These are phyloP conservation scores for Aspergillus leporis DNA, from an alignment of 495 filamentous ascomycete genomes.

Conservation along the genomic window DNA sequence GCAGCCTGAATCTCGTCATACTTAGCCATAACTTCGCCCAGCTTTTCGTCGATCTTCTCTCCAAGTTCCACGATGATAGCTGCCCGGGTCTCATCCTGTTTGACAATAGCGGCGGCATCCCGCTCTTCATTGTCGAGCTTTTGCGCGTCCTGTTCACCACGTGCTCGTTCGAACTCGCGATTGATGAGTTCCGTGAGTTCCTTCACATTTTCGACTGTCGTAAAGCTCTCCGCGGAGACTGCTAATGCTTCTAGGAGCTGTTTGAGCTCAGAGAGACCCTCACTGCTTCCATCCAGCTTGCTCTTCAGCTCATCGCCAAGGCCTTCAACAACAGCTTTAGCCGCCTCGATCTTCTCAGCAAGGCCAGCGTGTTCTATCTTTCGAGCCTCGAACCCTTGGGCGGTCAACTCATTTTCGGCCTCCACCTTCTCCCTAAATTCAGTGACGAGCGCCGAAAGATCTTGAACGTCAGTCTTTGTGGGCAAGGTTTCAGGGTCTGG, in stretches of 20 bases:
- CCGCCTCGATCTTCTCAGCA: conserved; percentile 58
- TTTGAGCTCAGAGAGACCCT: conserved; percentile 55
- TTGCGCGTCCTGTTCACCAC: conserved; percentile 63
- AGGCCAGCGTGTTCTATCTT: conserved; percentile 62
- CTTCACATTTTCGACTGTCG: conserved; percentile 66
- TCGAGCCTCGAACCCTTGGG: conserved; percentile 77
- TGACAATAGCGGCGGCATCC: conserved; percentile 67
- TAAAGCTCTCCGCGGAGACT: conserved; percentile 59
- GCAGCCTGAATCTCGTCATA: conserved; percentile 77
- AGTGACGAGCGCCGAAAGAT: conserved; percentile 65
- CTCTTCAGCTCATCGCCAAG: conserved; percentile 67
- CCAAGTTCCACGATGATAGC: conserved; percentile 57
- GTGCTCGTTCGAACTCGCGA: conserved; percentile 76
- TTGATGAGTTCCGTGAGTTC: conserved; percentile 79
- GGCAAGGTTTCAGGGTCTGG: conserved; percentile 65
- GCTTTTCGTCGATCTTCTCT: conserved; percentile 75
- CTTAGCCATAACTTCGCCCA: conserved; percentile 73
- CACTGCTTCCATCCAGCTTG: conserved; percentile 58
- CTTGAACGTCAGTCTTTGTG: conserved; percentile 60
- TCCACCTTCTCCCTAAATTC: conserved; percentile 72
- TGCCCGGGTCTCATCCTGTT: conserved; percentile 61
- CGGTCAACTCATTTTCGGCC: conserved; percentile 67
- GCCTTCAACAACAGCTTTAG: conserved; percentile 56
- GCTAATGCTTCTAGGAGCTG: conserved; percentile 63
- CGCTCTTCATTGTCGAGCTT: conserved; percentile 78